Conservation (phyloP, 2,329 filamentous ascomycete species). For the Immersiporthe knoxdaviesiana region DNA sequence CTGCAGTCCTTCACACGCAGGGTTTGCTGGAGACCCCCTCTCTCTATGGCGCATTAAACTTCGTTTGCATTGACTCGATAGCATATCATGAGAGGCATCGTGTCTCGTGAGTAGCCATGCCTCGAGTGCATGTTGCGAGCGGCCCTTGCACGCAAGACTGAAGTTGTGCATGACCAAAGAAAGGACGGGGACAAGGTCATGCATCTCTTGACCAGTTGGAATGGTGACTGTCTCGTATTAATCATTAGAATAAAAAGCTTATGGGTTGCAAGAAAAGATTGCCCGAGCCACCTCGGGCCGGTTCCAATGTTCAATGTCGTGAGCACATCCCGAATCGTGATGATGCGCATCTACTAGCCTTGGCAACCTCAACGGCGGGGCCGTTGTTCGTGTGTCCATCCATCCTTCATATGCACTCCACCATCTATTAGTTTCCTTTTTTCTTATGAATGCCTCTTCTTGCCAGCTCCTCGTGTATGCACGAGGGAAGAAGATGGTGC, state of each 20-base stretch:
- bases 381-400: neutral
- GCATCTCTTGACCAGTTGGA: slow-evolving; percentile 2
- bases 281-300: slow-evolving; percentile 10
- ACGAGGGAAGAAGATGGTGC: neutral
- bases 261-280: slow-evolving; percentile 1
- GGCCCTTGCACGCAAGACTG: too few species aligned
- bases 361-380: neutral
- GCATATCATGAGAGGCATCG: neutral
- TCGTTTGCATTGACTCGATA: neutral
- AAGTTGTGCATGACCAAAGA: neutral
- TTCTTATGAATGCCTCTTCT: neutral
- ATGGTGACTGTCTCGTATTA: slow-evolving; percentile 16
- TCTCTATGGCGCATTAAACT: neutral
- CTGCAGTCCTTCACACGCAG: neutral
- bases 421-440: neutral
- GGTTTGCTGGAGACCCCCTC: neutral
- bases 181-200: neutral
- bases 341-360: neutral
- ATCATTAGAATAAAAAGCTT: slow-evolving; percentile 25
- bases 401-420: neutral
- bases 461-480: neutral
- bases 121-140: neutral
- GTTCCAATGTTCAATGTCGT: slow-evolving; percentile 13
- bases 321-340: neutral
- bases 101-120: neutral